Conservation (phyloP, 306 rosid species). For the cucumber (Cucumis sativus) region DNA sequence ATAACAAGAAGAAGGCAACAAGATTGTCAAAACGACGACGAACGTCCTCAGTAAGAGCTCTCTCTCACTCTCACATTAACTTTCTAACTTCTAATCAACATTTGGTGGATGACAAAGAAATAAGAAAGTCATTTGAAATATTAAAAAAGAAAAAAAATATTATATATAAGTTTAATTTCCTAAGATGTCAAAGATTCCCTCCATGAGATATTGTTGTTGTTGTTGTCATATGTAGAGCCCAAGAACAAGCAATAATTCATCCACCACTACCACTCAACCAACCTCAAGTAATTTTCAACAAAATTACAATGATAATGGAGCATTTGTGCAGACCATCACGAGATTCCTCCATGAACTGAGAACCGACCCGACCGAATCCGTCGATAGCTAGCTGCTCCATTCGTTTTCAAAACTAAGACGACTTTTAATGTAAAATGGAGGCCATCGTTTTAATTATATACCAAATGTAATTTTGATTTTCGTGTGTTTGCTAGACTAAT, state of each 20-base stretch:
- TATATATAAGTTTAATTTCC: too few species aligned
- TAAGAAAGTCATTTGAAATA: too few species aligned
- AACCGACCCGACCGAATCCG: constrained; percentile 7
- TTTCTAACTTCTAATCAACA: too few species aligned
- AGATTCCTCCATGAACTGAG: constrained; percentile 26
- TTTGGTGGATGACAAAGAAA: too few species aligned
- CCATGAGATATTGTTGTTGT: background rate
- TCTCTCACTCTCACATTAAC: background rate
- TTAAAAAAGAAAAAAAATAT: too few species aligned
- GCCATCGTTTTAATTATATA: too few species aligned
- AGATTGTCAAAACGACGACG: constrained; percentile 9
- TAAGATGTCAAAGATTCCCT: too few species aligned
- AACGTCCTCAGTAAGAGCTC: constrained; percentile 3
- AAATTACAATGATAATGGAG: constrained; percentile 13
- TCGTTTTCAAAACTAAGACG: background rate
- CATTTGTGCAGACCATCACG: constrained; percentile 23
- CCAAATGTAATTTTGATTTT: too few species aligned
- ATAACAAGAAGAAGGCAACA: background rate
- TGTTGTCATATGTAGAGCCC: background rate
- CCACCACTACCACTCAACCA: background rate
- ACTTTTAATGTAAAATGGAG: background rate
- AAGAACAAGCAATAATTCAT: constrained; percentile 11
- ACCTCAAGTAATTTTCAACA: constrained; percentile 3
- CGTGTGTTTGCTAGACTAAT: too few species aligned
- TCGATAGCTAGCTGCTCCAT: background rate